Percentiles rank a stretch among this genome's conserved stretches.
These are phyloP conservation scores for Globisporangium rhizosaccharum DNA, from an alignment of 352 stramenopile genomes.

Conservation along the genomic window DNA sequence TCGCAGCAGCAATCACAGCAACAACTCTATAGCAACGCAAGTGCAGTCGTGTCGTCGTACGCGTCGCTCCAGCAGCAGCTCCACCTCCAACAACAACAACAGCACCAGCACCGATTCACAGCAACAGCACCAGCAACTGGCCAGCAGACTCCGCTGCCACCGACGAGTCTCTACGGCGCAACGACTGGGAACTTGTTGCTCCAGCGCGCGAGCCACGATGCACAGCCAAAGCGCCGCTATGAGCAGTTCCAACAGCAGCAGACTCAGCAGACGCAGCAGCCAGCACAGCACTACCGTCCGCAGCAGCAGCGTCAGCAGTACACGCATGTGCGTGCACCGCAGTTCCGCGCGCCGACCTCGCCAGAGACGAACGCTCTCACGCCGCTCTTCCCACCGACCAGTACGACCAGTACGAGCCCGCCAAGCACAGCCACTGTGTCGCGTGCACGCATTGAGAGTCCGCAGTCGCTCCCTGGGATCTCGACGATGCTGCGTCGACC, in stretches of 20 bases:
- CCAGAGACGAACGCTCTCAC: neutral
- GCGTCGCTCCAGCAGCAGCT: constrained; percentile 2
- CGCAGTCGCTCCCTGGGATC: constrained; percentile 6
- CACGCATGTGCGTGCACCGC: too few relatives aligned
- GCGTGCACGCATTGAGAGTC: neutral
- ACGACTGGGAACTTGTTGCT: neutral
- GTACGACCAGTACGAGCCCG: neutral
- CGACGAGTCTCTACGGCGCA: too few relatives aligned
- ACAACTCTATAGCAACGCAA: neutral
- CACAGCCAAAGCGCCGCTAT: neutral
- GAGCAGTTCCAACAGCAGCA: neutral
- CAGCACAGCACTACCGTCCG: too few relatives aligned
- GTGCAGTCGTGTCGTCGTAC: neutral
- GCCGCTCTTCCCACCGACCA: neutral
- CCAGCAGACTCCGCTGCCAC: too few relatives aligned
- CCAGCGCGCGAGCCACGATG: neutral
- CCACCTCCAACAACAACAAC: neutral
- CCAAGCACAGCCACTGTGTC: neutral
- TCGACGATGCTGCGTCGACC: constrained; percentile 1
- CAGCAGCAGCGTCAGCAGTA: too few relatives aligned
- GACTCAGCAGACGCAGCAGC: neutral
- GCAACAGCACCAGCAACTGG: too few relatives aligned
- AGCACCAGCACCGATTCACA: neutral
- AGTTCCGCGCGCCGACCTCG: neutral
- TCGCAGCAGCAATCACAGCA: neutral